These are phyloP conservation scores for Saccharomyces hybrid DNA, from an alignment of 1,139 yeast species.

Conservation along the genomic window DNA sequence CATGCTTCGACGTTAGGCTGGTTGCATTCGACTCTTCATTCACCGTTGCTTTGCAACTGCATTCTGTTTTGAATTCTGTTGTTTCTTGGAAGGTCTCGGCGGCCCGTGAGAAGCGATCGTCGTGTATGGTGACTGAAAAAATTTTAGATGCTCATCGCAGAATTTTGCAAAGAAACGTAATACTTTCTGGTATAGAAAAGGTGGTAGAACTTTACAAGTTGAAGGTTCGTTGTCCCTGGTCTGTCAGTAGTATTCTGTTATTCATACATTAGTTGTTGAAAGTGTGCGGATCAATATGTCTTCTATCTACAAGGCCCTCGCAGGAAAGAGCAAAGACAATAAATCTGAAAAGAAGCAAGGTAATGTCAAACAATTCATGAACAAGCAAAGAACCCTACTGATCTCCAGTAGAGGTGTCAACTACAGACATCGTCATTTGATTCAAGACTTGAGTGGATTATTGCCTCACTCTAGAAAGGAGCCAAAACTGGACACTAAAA, in stretches of 20 bases:
- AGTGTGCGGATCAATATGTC: slow-evolving; percentile 34
- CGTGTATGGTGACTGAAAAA: not conserved
- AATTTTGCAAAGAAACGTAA: not conserved
- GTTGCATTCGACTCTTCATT: not conserved
- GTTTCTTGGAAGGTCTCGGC: not conserved
- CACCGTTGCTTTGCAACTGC: not conserved
- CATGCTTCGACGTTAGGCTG: not conserved
- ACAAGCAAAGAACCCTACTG: slow-evolving; percentile 74
- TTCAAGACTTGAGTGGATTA: slow-evolving; percentile 68
- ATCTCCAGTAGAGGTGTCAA: slow-evolving; percentile 94
- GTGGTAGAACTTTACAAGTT: not conserved
- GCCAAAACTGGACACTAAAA: slow-evolving; percentile 90
- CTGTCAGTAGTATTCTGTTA: not conserved
- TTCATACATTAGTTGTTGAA: not conserved
- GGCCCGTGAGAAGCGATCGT: not conserved
- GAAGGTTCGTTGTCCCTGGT: not conserved
- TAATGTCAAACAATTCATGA: slow-evolving; percentile 36
- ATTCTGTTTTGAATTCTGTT: not conserved
- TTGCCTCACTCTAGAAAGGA: slow-evolving; percentile 96
- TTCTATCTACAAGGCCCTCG: slow-evolving; percentile 38
- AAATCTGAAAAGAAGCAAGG: slow-evolving; percentile 34
- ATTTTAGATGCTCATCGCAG: not conserved
- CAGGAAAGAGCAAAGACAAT: slow-evolving; percentile 30
- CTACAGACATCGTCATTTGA: slow-evolving; percentile 89
- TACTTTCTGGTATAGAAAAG: not conserved